These are phyloP conservation scores for Ensete ventricosum DNA, from an alignment of 176 grass and related monocot genomes.

Conservation along the genomic window DNA sequence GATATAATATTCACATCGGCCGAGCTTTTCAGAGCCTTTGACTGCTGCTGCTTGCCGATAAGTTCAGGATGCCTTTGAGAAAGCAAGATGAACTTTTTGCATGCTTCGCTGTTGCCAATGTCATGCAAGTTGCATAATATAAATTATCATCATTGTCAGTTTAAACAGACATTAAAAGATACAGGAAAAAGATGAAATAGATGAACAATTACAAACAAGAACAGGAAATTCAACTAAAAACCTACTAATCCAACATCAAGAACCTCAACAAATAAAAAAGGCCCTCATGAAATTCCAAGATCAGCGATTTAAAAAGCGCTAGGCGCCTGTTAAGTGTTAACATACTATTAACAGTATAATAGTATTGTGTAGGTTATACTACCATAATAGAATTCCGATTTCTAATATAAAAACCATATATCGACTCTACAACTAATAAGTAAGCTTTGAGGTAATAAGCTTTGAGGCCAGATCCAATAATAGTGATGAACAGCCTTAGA, in stretches of 20 bases:
- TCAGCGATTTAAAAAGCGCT: not conserved
- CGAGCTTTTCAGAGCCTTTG: constrained; percentile 35
- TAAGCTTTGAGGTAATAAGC: no score
- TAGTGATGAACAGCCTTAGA: no score
- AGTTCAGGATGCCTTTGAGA: constrained; percentile 71
- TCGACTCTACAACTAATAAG: no score
- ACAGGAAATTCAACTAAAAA: not conserved
- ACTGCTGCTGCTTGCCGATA: constrained; percentile 26
- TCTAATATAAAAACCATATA: no score
- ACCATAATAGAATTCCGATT: no score
- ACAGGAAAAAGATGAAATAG: not conserved
- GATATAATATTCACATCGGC: constrained; percentile 41
- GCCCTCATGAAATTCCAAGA: not conserved
- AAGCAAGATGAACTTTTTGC: constrained; percentile 74
- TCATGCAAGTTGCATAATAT: no score
- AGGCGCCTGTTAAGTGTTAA: no score
- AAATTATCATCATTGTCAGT: not conserved
- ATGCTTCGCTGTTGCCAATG: constrained; percentile 64
- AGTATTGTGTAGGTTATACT: no score
- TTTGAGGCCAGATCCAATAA: no score
- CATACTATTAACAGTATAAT: no score
- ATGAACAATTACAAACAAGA: not conserved
- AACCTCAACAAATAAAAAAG: no score
- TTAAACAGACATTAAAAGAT: not conserved
- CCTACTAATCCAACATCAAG: not conserved